These are phyloP conservation scores for Musa acuminata DNA, from an alignment of 176 grass and related monocot genomes.

Conservation along the genomic window DNA sequence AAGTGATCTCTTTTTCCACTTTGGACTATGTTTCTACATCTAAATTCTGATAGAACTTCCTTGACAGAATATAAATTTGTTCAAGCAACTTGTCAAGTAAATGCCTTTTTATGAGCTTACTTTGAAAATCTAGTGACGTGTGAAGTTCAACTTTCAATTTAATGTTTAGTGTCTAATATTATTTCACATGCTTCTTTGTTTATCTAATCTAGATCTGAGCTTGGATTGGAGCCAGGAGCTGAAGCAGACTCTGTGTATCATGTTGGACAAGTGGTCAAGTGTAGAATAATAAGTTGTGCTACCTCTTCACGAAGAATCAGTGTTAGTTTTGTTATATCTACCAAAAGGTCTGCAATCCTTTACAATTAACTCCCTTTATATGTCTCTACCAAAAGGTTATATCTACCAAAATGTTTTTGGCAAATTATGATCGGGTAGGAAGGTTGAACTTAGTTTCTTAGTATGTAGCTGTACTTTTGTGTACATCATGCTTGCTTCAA, in stretches of 20 bases:
- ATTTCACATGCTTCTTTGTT: conserved; percentile 15
- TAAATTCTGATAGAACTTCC: too few species aligned
- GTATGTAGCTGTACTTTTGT: too few species aligned
- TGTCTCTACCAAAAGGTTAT: conserved; percentile 16
- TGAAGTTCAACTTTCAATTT: background rate
- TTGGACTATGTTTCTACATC: too few species aligned
- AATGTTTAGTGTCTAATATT: conserved; percentile 12
- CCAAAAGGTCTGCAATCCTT: conserved; percentile 47
- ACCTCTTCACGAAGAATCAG: conserved; percentile 69
- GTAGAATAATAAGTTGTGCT: conserved; percentile 64
- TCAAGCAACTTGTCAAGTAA: too few species aligned
- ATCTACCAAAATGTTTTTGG: background rate
- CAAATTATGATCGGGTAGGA: too few species aligned
- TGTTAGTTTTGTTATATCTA: conserved; percentile 63
- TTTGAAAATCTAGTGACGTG: too few species aligned
- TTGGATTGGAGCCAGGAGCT: conserved; percentile 70
- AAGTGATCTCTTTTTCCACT: too few species aligned
- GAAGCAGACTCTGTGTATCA: conserved; percentile 77
- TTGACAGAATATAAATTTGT: too few species aligned
- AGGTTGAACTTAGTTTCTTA: too few species aligned
- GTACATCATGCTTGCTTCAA: too few species aligned
- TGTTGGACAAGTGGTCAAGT: conserved; percentile 92
- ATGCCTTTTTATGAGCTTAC: too few species aligned
- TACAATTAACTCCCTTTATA: conserved; percentile 2
- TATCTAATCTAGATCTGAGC: conserved; percentile 50